Evolutionary conservation across 768 basidiomycete genomes (phyloP).

Genomic region (Austroboletus eburneus): DNA sequence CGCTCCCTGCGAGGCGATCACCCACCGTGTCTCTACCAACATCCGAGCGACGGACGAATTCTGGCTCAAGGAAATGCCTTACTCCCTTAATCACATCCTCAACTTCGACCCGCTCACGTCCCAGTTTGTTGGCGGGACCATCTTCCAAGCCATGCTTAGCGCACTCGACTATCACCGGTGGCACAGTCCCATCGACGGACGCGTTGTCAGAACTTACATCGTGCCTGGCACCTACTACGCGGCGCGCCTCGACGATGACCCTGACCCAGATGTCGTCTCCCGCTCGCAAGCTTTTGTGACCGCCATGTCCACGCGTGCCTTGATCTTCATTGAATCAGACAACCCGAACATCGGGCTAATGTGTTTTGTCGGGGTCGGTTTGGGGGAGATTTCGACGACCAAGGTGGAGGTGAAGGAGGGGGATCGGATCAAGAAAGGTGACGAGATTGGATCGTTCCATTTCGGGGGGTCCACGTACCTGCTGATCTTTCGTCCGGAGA

Average conservation of each 20-base stretch:
- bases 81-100: slow-evolving; percentile 57
- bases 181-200: slow-evolving; percentile 54
- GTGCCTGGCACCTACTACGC: slow-evolving; percentile 53
- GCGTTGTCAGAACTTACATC: slow-evolving; percentile 36
- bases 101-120: slow-evolving; percentile 36
- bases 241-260: slow-evolving; percentile 26
- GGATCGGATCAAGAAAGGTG: slow-evolving; percentile 45
- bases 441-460: slow-evolving; percentile 60
- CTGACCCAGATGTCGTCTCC: slow-evolving; percentile 23
- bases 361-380: slow-evolving; percentile 57
- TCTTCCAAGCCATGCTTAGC: slow-evolving; percentile 57
- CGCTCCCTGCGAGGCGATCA: slow-evolving; percentile 51
- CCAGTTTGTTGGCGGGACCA: slow-evolving; percentile 46
- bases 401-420: slow-evolving; percentile 45
- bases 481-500: slow-evolving; percentile 40
- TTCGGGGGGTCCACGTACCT: slow-evolving; percentile 56
- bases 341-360: slow-evolving; percentile 43
- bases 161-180: slow-evolving; percentile 58
- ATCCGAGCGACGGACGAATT: slow-evolving; percentile 43
- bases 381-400: slow-evolving; percentile 62
- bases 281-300: slow-evolving; percentile 36
- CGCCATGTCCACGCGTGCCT: slow-evolving; percentile 46
- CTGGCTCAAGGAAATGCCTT: slow-evolving; percentile 60
- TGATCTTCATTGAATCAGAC: slow-evolving; percentile 50
- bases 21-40: slow-evolving; percentile 38